Base-by-base conservation (phyloP, 2,329 filamentous ascomycete species). In the Aspergillus fijiensis region DNA sequence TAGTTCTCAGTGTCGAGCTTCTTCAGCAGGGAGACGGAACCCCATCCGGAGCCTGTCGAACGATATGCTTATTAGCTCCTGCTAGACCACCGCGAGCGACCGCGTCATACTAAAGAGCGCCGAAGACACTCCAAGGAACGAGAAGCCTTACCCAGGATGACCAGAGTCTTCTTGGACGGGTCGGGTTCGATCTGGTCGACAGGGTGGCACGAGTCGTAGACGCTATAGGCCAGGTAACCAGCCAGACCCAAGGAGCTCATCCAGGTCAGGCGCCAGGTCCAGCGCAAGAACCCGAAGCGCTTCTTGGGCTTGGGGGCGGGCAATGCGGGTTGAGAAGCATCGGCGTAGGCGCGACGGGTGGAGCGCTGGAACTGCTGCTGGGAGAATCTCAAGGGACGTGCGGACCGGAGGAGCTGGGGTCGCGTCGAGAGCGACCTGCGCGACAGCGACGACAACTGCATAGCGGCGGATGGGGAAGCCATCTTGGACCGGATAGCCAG, bases 1-100 rank as follows among this genome's bases (percentile, higher is more conserved):
- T 98, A 99, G 85, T 98, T 96, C 78, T 96, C 91, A 63, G 94
- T 97, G 75, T 99, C 93, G 79, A 99, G 90, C 77, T 96, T 97
- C 87, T 99, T 99, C 67, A 99, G 87, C 63, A 99, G 88, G 62
- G 94, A 96, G 72, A 99, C 92, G 49, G 94, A 92, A 69, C 89
- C 95, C 95, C 95, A 99, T 69, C 95, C 95, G 70, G 93, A 96
- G 73, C 94, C 94, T 97, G 69, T 51, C 59, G 59, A 5, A 29
- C 51, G n/a, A 35, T 35, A 33, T 19, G 23, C 52, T 49, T 51
- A 49, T 59, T 23, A 52, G 49, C 31, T 31, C 19, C 12, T 53
- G 21, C 29, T 11, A 12, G 16, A 9, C 27, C 27, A 9, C 27
- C 10, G 27, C 25, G 25, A 33, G 48, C 47, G 49, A 49, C 16